Conservation (phyloP, 1,284 basidiomycete species). For the Leccinum pseudoinsigne region DNA sequence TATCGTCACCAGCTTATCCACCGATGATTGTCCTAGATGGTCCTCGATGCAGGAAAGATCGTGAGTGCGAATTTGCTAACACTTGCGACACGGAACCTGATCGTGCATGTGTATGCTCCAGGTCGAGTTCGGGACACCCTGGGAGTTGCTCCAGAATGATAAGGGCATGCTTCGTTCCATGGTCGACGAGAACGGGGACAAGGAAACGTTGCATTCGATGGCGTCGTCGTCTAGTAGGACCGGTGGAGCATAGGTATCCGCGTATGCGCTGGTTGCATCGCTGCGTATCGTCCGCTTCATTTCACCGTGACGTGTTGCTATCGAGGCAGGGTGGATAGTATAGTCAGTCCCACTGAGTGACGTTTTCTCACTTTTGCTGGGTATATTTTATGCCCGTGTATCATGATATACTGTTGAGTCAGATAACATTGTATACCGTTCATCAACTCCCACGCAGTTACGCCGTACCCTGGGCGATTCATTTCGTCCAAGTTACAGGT, state of each 20-base stretch:
- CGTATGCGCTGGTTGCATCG: not conserved
- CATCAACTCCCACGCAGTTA: no score
- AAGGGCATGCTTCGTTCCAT: constrained; percentile 47
- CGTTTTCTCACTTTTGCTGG: not conserved
- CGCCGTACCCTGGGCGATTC: not conserved
- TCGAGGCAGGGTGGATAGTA: not conserved
- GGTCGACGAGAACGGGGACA: constrained; percentile 45
- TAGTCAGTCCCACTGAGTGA: not conserved
- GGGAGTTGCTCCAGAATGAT: constrained; percentile 46
- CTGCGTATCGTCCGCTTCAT: not conserved
- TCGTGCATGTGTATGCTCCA: not conserved
- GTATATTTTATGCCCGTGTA: not conserved
- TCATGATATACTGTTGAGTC: no score
- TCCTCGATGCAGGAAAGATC: constrained; percentile 38
- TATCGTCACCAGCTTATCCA: constrained; percentile 23
- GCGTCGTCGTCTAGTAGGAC: not conserved
- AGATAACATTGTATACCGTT: no score
- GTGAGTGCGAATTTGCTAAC: constrained; percentile 25
- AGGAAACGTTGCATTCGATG: constrained; percentile 32
- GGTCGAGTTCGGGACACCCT: constrained; percentile 47
- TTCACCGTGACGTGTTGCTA: not conserved
- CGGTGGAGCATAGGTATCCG: not conserved
- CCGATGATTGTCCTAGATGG: constrained; percentile 24
- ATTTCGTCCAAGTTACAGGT: not conserved
- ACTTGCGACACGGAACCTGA: not conserved